Evolutionary conservation across 805 yeast genomes (phyloP).

Genomic region (Yamadazyma tumulicola): DNA sequence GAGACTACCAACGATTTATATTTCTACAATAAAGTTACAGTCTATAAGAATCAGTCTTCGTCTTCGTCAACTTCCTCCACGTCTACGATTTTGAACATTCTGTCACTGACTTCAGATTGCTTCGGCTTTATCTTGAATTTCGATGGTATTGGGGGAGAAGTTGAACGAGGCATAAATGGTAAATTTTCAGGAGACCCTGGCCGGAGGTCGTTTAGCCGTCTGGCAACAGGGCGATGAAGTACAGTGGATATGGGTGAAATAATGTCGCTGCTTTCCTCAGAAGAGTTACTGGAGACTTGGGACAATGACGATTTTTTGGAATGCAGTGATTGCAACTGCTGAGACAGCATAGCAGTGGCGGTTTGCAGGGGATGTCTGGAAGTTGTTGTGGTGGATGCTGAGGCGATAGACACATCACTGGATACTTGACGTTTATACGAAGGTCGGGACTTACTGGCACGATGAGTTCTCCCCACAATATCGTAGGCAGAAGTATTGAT

Average conservation of each 20-base stretch:
- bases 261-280: conserved; percentile 28
- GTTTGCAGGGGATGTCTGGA: conserved; percentile 9
- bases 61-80: conserved; percentile 19
- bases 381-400: conserved; percentile 24
- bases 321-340: conserved; percentile 6
- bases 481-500: conserved; percentile 27
- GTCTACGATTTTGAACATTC: conserved; percentile 14
- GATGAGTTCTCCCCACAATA: background rate
- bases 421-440: conserved; percentile 28
- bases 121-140: conserved; percentile 1
- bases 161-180: conserved; percentile 7
- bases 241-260: conserved; percentile 3
- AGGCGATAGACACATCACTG: conserved; percentile 35
- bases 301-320: conserved; percentile 26
- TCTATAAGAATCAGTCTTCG: background rate
- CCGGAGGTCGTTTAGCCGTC: conserved; percentile 1
- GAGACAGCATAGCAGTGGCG: background rate
- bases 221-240: background rate
- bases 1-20: too few relatives aligned
- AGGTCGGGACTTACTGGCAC: conserved; percentile 20
- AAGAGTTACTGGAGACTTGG: conserved; percentile 35
- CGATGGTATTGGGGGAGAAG: conserved; percentile 10
- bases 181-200: conserved; percentile 6
- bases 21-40: too few relatives aligned
- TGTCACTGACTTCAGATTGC: background rate